phyloP scores from a whole-genome alignment of 352 stramenopile species.

The Globisporangium echinulatum region DNA sequence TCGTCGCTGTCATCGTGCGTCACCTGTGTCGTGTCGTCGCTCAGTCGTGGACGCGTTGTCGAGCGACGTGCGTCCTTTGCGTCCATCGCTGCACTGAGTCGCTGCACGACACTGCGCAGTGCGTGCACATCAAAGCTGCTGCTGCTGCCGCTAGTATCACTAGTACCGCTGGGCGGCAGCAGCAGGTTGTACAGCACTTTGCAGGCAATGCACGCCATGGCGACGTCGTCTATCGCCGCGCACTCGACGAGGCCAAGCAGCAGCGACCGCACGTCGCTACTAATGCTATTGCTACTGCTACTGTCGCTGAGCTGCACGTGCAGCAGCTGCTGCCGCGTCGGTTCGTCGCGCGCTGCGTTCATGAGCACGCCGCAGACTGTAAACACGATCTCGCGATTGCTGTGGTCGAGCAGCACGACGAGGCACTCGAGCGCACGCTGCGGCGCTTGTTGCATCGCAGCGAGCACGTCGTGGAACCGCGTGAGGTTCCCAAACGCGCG shows the following conservation, averaged over 20 bases:
- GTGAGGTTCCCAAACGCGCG: constrained; percentile 85
- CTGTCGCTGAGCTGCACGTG: constrained; percentile 8
- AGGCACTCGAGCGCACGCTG: constrained; percentile 62
- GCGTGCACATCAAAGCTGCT: constrained; percentile 8
- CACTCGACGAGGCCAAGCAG: constrained; percentile 52
- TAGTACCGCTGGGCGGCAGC: constrained; percentile 7
- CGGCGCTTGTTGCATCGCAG: constrained; percentile 23
- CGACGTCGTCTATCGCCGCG: constrained; percentile 49
- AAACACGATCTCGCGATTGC: constrained; percentile 74
- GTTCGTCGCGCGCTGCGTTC: constrained; percentile 64
- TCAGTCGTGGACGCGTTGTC: not conserved
- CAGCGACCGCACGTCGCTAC: constrained; percentile 30
- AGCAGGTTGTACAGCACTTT: constrained; percentile 86
- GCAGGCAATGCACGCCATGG: constrained; percentile 70
- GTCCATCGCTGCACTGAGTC: constrained; percentile 21
- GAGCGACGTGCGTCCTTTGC: not conserved
- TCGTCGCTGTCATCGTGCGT: not conserved
- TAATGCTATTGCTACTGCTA: constrained; percentile 8
- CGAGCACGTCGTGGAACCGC: constrained; percentile 62
- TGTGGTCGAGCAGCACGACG: constrained; percentile 73
- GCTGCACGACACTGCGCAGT: constrained; percentile 23
- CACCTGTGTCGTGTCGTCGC: not conserved
- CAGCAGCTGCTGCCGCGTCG: constrained; percentile 28
- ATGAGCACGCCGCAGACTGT: constrained; percentile 77
- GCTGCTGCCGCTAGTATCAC: not conserved